Evolutionary conservation across 345 rosid genomes (phyloP), one percentile per base, ranked within the genome.

Genomic region (Populus deltoides): DNA sequence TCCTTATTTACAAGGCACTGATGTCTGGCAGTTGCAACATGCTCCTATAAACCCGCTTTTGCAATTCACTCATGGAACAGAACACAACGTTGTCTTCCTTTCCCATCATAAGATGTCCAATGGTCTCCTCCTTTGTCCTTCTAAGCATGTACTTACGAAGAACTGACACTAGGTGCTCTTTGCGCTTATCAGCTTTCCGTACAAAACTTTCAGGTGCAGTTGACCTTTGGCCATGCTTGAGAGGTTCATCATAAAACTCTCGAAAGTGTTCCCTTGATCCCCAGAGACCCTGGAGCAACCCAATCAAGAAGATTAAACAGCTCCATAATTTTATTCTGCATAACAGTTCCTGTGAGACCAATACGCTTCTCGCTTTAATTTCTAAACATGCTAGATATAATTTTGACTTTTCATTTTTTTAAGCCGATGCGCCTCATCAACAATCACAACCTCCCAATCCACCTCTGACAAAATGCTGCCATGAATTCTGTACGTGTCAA

Each of bases 61-160:
- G 97, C 80, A 95, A 73, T 81, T 89, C 92, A 67, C 99, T 93
- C 99, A 95, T 95, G 70, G 94, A 86, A 79, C 99, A 95, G 70
- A 95, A 95, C 27, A 95, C 92, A 11, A 92, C 97, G 75, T 95
- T 95, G 82, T 95, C 99, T 87, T 95, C 99, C 85, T 95, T 95
- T 71, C 99, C 99, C 97, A 93, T 87, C 99, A 95, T 87, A 73
- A 93, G 87, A 88, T 92, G 97, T 16, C 97, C 98, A 75, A 95
- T 95, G 27, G 99, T 93, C 85, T 93, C 97, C 79, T 91, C 98
- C 87, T 95, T 95, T 35, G 99, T 95, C 84, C 99, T 93, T 75
- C 98, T 92, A 73, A 95, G 79, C 96, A 93, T 85, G 77, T 92
- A 93, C 78, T 91, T 95, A 74, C 75, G 86, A 53, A 95, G 91